Evolutionary conservation across 306 rosid species (phyloP), one percentile per base, ranked within the genome.

Genomic region (Castanea sativa): DNA sequence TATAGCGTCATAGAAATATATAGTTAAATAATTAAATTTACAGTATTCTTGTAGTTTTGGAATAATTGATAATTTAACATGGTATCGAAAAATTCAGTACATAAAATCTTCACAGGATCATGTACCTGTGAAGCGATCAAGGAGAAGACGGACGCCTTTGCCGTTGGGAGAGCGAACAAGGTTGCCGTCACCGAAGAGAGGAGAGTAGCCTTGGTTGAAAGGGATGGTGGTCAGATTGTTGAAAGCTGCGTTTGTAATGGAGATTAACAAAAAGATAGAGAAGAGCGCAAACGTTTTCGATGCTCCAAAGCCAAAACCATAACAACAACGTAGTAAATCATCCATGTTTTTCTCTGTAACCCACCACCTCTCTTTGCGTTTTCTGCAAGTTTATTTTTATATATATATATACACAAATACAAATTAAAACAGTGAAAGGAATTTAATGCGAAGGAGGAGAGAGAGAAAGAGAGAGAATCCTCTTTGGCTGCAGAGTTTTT

Each of bases 121-220:
- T 0, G 20, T 69, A 93, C 99, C 99, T 59, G 99, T 87, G 82
- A 73, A 93, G 51, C 93, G 98, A 78, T 93, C 96, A 18, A 96
- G 99, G 83, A 85, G 97, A 76, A 96, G 96, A 8, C 91, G 89
- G 2, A 88, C 99, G 45, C 88, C 97, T 79, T 83, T 76, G 6
- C 97, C 99, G 55, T 96, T 90, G 1, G 86, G 81, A 75, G 98
- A 79, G 32, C 93, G 99, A 73, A 96, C 97, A 23, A 96, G 85
- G 83, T 96, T 93, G 74, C 80, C 63, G 12, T 90, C 91, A 51
- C 99, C 99, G 76, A 93, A 96, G 64, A 96, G 92, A 20, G 84
- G 89, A n/a, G 83, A 41, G 80, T 81, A 96, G 1, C 88, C 96
- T 4, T 83, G 90, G 76, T 89, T 77, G 87, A 96, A 95, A 29